Base-by-base conservation (phyloP, 2,329 filamentous ascomycete species). In the Xylaria sp. region DNA sequence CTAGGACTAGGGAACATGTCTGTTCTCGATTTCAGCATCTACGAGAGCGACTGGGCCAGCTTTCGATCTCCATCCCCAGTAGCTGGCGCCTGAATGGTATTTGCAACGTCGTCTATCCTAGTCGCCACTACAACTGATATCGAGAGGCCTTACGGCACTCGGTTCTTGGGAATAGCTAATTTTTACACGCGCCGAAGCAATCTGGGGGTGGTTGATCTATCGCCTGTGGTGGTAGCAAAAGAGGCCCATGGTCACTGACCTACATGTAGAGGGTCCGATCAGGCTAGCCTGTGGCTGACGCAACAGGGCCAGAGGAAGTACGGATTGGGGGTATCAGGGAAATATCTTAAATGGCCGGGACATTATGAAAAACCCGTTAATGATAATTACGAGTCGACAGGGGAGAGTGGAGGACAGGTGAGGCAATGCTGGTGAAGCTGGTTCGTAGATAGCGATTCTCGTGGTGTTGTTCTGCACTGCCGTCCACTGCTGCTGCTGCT, bases 391-490 rank as follows among this genome's bases (percentile, higher is more conserved):
- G 59, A 48, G 55, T 55, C 60, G 58, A 24, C 21, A 51, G 17
- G 32, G 51, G 47, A 36, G 24, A 50, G 56, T 21, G 19, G 24
- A 59, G 30, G 50, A 9, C 30, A 60, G 48, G 30, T 42, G 61
- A 57, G 61, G 56, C 4, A 47, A 19, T 30, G 14, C 32, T 21
- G 42, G 48, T 39, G 60, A 61, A 60, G 50, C 48, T 61, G 64
- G 48, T 67, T 64, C 67, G 64, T 71, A 71, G 69, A 69, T 71
- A 69, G 67, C 64, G 62, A 66, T 69, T 59, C 42, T 65, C 42
- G 61, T 65, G 63, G 67, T 67, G 67, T 48, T 39, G 42, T 47
- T 64, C 64, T 62, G 56, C 66, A 65, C 61, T 34, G 14, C 34
- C 34, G 11, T 11, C 34, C 34, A 36, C 34, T 36, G 39, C 12